A percentile compares a stretch with the other conserved stretches of the same genome.
Evolutionary conservation across 164 flowering plant species (phyloP).

Genomic region (Magnolia sinica): DNA sequence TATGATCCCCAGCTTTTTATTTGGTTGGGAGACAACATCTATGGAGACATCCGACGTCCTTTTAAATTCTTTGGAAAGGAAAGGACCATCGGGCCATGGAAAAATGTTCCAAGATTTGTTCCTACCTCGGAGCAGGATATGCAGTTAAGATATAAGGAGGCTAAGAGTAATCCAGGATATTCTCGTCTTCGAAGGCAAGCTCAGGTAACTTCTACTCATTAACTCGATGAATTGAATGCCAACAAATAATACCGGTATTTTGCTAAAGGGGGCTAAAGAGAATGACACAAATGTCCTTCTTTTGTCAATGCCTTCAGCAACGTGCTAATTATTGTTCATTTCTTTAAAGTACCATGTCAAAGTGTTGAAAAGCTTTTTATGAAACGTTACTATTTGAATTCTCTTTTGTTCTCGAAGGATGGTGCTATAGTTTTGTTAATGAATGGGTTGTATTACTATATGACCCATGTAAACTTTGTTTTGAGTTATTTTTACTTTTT

Average conservation of each 20-base stretch:
- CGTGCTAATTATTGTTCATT: neutral
- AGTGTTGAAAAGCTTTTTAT: neutral
- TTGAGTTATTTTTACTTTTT: no score
- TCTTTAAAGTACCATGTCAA: neutral
- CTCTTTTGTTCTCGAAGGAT: no score
- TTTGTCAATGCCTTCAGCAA: neutral
- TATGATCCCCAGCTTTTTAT: slow-evolving; percentile 68
- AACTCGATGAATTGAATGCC: neutral
- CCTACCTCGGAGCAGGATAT: slow-evolving; percentile 58
- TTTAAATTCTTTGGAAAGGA: slow-evolving; percentile 56
- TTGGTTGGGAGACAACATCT: slow-evolving; percentile 83
- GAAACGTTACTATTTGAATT: no score
- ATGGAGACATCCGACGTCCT: slow-evolving; percentile 63
- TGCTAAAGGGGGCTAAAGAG: neutral
- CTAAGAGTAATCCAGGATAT: slow-evolving; percentile 56
- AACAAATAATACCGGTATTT: neutral
- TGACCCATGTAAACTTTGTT: no score
- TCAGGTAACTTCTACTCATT: slow-evolving; percentile 30
- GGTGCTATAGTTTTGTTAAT: no score
- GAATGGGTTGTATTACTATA: no score
- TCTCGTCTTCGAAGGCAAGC: slow-evolving; percentile 42
- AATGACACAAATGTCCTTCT: neutral
- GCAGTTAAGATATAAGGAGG: slow-evolving; percentile 39
- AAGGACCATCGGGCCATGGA: slow-evolving; percentile 85
- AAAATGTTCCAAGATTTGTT: slow-evolving; percentile 60